Percentiles rank a stretch among this genome's conserved stretches.
Evolutionary conservation across 305 asterid genomes (phyloP).

Genomic region (Plantago lanceolata): DNA sequence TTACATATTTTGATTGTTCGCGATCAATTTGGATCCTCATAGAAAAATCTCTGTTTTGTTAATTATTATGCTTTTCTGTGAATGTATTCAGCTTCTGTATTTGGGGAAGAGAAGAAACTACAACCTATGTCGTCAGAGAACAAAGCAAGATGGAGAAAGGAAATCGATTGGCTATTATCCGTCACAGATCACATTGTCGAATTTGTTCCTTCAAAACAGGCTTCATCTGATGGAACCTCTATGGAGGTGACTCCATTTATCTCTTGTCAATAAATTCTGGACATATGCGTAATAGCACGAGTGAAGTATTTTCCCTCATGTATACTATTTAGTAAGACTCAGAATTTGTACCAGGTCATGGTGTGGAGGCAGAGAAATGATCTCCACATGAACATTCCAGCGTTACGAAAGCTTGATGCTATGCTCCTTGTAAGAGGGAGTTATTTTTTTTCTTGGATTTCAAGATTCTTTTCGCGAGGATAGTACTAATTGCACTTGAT

Average conservation of each 20-base stretch:
- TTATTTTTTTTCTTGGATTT: not conserved
- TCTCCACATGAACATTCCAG: slow-evolving; percentile 84
- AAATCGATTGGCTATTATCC: slow-evolving; percentile 71
- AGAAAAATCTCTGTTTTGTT: too few species aligned
- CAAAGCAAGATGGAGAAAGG: slow-evolving; percentile 60
- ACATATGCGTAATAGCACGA: not conserved
- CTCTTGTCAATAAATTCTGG: not conserved
- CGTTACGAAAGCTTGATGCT: slow-evolving; percentile 66
- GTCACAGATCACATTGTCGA: slow-evolving; percentile 69
- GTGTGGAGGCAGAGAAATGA: slow-evolving; percentile 64
- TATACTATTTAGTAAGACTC: not conserved
- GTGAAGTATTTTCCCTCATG: too few species aligned
- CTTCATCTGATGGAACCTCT: slow-evolving; percentile 46
- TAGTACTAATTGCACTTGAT: not conserved
- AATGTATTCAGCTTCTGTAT: slow-evolving; percentile 57
- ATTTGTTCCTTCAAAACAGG: slow-evolving; percentile 54
- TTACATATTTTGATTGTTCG: too few species aligned
- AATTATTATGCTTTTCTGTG: not conserved
- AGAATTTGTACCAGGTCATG: slow-evolving; percentile 33
- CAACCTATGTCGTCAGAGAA: slow-evolving; percentile 71
- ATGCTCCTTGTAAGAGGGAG: slow-evolving; percentile 64
- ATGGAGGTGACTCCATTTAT: slow-evolving; percentile 46
- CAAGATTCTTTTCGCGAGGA: not conserved
- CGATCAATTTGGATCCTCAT: too few species aligned
- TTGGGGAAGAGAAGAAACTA: slow-evolving; percentile 59